phyloP scores from a whole-genome alignment of 169 alveolate species.

The Plasmodium gaboni region DNA sequence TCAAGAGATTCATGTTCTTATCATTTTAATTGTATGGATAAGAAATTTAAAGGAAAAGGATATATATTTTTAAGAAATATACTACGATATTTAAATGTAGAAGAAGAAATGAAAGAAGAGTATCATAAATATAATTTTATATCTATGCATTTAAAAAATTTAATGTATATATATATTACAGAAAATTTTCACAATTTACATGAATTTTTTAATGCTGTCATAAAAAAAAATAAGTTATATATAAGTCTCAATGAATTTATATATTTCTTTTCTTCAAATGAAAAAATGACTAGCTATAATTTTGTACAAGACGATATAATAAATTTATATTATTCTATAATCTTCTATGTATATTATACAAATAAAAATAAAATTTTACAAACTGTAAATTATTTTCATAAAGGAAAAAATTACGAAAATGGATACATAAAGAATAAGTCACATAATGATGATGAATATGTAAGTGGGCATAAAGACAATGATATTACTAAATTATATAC shows the following conservation, averaged over 20 bases:
- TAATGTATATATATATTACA: slow-evolving; percentile 54
- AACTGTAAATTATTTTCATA: slow-evolving; percentile 12
- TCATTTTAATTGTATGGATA: slow-evolving; percentile 66
- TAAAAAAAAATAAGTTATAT: slow-evolving; percentile 47
- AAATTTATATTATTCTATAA: slow-evolving; percentile 50
- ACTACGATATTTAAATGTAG: slow-evolving; percentile 54
- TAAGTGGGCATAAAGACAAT: background rate
- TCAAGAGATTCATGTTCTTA: slow-evolving; percentile 46
- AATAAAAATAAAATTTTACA: slow-evolving; percentile 63
- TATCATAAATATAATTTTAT: slow-evolving; percentile 49
- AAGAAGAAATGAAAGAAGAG: slow-evolving; percentile 49
- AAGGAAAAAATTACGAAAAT: background rate
- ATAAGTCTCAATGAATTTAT: slow-evolving; percentile 66
- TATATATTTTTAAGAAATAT: slow-evolving; percentile 57
- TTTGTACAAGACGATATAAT: slow-evolving; percentile 38
- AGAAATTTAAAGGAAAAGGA: slow-evolving; percentile 33
- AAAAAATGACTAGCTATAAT: slow-evolving; percentile 27
- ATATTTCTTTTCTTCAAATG: slow-evolving; percentile 55
- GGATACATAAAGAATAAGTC: background rate
- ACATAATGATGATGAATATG: background rate
- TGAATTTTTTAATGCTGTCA: slow-evolving; percentile 38
- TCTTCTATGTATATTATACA: slow-evolving; percentile 62
- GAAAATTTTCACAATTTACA: slow-evolving; percentile 45
- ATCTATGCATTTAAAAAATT: slow-evolving; percentile 39
- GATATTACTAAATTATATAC: background rate